A percentile compares a stretch with the other conserved stretches of the same genome.
These are phyloP conservation scores for Juglanconis sp. DNA, from an alignment of 2,329 filamentous ascomycete genomes.

Conservation along the genomic window DNA sequence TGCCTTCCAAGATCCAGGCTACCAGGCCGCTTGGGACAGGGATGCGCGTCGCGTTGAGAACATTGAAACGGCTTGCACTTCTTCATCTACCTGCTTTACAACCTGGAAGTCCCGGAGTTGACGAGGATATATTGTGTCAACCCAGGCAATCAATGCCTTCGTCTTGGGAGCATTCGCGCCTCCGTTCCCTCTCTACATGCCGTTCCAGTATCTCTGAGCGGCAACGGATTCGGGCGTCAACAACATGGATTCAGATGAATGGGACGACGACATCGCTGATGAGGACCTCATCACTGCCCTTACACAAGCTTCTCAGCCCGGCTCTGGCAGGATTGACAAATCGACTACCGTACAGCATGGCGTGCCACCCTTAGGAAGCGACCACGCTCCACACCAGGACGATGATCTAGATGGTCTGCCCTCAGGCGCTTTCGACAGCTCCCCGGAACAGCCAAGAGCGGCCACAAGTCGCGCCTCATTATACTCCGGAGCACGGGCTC, in stretches of 20 bases:
- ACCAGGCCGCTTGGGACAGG: slow-evolving; percentile 1
- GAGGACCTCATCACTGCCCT: slow-evolving; percentile 62
- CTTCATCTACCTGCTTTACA: not conserved
- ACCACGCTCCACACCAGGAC: slow-evolving; percentile 13
- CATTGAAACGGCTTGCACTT: not conserved
- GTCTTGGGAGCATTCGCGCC: not conserved
- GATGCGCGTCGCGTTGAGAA: slow-evolving; percentile 11
- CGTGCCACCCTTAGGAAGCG: not conserved
- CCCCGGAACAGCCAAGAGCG: slow-evolving; percentile 39
- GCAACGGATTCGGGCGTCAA: not conserved
- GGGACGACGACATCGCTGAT: slow-evolving; percentile 62
- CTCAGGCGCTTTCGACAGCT: slow-evolving; percentile 65
- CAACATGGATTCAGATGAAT: slow-evolving; percentile 58
- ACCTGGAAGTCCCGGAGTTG: not conserved
- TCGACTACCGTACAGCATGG: not conserved
- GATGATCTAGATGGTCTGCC: slow-evolving; percentile 51
- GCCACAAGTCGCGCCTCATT: slow-evolving; percentile 1
- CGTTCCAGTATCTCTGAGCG: not conserved
- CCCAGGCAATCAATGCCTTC: not conserved
- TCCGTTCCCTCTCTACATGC: not conserved
- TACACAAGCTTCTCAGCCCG: slow-evolving; percentile 41
- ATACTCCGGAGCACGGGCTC: slow-evolving; percentile 20
- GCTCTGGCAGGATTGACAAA: not conserved
- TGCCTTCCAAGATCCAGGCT: not conserved
- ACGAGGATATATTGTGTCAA: not conserved